Percentiles rank a stretch among this genome's conserved stretches.
These are phyloP conservation scores for Ophiostoma fasciatum DNA, from an alignment of 2,329 filamentous ascomycete genomes.

Conservation along the genomic window DNA sequence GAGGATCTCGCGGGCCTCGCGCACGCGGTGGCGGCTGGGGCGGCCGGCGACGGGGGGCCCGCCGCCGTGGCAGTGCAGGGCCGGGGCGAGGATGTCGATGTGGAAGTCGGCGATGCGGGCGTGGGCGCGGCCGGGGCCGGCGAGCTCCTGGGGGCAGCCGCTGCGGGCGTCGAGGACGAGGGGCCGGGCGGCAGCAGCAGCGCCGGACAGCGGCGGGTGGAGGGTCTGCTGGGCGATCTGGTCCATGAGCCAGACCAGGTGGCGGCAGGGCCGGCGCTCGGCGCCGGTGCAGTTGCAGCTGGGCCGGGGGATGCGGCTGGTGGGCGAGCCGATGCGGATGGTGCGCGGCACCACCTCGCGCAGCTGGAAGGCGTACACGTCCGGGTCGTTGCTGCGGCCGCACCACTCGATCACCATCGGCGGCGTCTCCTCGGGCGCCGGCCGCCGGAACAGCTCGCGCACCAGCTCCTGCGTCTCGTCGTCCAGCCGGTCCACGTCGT, in stretches of 20 bases:
- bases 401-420: slow-evolving; percentile 35
- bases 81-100: slow-evolving; percentile 35
- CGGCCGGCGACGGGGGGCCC: slow-evolving; percentile 17
- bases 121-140: slow-evolving; percentile 17
- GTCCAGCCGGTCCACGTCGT: slow-evolving; percentile 19
- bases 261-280: slow-evolving; percentile 27
- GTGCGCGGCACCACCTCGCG: slow-evolving; percentile 37
- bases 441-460: slow-evolving; percentile 26
- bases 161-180: slow-evolving; percentile 20
- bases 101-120: slow-evolving; percentile 33
- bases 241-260: slow-evolving; percentile 41
- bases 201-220: slow-evolving; percentile 26
- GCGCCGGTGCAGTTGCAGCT: slow-evolving; percentile 29
- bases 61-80: slow-evolving; percentile 33
- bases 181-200: too few species aligned
- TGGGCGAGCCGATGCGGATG: slow-evolving; percentile 30
- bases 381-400: slow-evolving; percentile 20
- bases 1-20: slow-evolving; percentile 36
- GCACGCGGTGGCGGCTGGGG: slow-evolving; percentile 24
- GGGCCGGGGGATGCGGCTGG: slow-evolving; percentile 25
- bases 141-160: slow-evolving; percentile 14
- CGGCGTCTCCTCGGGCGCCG: slow-evolving; percentile 24
- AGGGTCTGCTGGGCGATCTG: slow-evolving; percentile 33
- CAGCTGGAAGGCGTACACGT: slow-evolving; percentile 41
- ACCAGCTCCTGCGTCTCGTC: slow-evolving; percentile 17